Evolutionary conservation across 1,284 basidiomycete genomes (phyloP).

Genomic region (Flammula alnicola): DNA sequence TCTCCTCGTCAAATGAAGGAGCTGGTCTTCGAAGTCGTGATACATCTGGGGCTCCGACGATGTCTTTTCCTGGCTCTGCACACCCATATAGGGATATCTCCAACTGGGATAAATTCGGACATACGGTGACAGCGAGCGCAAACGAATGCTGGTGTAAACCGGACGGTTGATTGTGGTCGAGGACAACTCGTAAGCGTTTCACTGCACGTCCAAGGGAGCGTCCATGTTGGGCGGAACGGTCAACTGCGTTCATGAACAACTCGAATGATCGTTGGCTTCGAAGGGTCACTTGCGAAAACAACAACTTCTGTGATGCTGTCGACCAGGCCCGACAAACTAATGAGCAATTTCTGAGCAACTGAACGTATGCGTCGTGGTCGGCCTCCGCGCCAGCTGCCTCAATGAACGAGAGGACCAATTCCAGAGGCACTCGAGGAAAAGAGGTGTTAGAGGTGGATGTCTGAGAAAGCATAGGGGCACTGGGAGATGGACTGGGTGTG

Average conservation of each 20-base stretch:
- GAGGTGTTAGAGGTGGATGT: conserved; percentile 17
- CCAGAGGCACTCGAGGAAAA: conserved; percentile 52
- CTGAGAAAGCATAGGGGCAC: conserved; percentile 6
- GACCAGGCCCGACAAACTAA: conserved; percentile 72
- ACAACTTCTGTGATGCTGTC: conserved; percentile 58
- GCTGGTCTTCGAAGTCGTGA: conserved; percentile 54
- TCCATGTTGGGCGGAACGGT: conserved; percentile 49
- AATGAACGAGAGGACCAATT: conserved; percentile 65
- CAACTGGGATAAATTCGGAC: conserved; percentile 61
- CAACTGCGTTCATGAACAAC: conserved; percentile 56
- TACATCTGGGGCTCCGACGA: conserved; percentile 49
- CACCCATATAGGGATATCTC: conserved; percentile 63
- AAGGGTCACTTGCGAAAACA: conserved; percentile 62
- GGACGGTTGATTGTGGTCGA: conserved; percentile 71
- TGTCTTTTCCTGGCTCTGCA: conserved; percentile 49
- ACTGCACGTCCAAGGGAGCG: conserved; percentile 56
- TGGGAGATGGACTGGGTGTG: conserved; percentile 14
- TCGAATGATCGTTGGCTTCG: conserved; percentile 54
- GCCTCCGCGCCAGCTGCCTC: conserved; percentile 54
- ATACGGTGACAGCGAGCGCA: conserved; percentile 57
- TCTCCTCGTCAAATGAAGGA: conserved; percentile 58
- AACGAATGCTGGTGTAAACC: conserved; percentile 59
- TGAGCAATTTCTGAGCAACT: conserved; percentile 54
- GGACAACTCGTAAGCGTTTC: conserved; percentile 52
- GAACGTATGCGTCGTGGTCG: conserved; percentile 38